Base-by-base conservation (phyloP, 164 flowering plant species). In the Paratinospora sagittata region DNA sequence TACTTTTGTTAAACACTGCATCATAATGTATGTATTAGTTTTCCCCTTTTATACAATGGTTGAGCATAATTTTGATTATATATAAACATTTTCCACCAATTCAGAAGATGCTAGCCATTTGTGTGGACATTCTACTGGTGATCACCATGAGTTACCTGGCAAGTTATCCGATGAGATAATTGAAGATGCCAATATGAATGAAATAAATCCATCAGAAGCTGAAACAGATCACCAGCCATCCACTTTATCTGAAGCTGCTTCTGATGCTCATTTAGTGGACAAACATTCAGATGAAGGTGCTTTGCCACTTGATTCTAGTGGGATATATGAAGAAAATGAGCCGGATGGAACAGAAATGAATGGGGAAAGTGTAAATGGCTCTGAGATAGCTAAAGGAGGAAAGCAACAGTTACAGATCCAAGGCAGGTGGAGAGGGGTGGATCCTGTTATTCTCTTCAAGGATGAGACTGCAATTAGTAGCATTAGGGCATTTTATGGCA, bases 361-460 rank as follows among this genome's bases (percentile, higher is more conserved):
- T 58, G 74, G 49, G 74, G 73, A 70, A 70, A 74, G 2, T 27
- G 78, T 78, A 75, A 73, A 64, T 81, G 84, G 73, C 68, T 27
- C 74, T 21, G 75, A 74, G 34, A 79, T 66, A 67, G 74, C 70
- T 26, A 52, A 67, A 70, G 77, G 77, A n/a, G 86, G 75, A 5
- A 92, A 87, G 72, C 82, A 88, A 70, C 89, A 85, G 84, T 77
- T 83, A 65, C 95, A 88, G 78, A 82, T 81, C 21, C 97, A 89
- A 81, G 97, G 97, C 52, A 92, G 77, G 78, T 92, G 97, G 98
- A 87, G 73, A 76, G 98, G 98, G 8, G 89, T 96, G 47, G 99
- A 96, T 67, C 99, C 99, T 72, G 96, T 96, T 71, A 78, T 96
- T 39, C 82, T 93, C 74, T 91, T 93, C 73, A 80, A 75, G 55